Evolutionary conservation across 768 basidiomycete genomes (phyloP), one percentile per base, ranked within the genome.

Genomic region (Tubosaeta brunneosetosa): DNA sequence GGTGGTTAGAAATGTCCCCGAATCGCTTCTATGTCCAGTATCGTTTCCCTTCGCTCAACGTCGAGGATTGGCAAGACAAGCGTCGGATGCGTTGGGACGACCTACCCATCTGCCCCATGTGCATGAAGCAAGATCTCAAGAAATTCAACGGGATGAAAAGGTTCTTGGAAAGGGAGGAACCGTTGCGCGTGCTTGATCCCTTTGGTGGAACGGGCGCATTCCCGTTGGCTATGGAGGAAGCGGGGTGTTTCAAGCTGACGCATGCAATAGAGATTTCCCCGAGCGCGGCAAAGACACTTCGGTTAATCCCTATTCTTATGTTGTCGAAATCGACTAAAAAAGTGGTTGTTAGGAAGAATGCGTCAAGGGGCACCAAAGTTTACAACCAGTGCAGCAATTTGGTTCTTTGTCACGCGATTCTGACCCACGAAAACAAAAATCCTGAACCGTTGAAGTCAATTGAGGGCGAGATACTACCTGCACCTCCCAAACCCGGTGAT

Each of bases 251-350:
- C 46, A 75, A 79, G 53, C 61, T 87, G 4, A 83, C 81, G 0
- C 81, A 87, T 69, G 79, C 83, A 0, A 68, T 90, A 41, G 90
- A 92, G 58, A 83, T 88, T 19, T 73, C 80, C n/a, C 87, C 88
- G 0, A 86, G 85, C 63, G 86, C 91, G 8, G 84, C 85, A 0
- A 69, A 70, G 52, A 88, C 89, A 1, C 70, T 86, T 14, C 70
- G 68, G 90, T 86, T 59, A 48, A 78, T 65, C 29, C 29, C 2
- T 9, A 53, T 51, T 10, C 48, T 29, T 34, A 36, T 2, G 17
- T 22, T 5, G 13, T 43, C 25, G 37, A 16, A 13, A 45, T 32
- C 38, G 36, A 44, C 57, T 44, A 52, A n/a, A 22, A 50, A 34
- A 41, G 43, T 12, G 38, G 55, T 47, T 44, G 13, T 26, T 52